Evolutionary conservation across 768 basidiomycete species (phyloP), one percentile per base, ranked within the genome.

Genomic region (Russula sp.): DNA sequence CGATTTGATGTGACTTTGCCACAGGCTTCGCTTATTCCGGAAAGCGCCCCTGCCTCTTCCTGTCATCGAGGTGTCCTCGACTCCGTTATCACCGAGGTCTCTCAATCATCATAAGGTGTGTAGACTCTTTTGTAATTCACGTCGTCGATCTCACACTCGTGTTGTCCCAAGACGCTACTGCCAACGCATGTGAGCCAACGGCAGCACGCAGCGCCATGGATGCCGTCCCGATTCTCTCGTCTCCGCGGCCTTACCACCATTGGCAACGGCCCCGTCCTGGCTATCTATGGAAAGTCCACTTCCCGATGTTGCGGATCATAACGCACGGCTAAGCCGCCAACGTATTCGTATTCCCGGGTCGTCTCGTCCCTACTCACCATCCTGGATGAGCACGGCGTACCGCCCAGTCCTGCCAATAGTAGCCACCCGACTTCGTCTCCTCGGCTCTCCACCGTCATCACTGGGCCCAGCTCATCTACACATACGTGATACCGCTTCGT

Each of bases 401-500:
- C 48, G 1, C 40, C 60, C 7, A 55, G 45, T 31, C 45, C 51
- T 14, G 51, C n/a, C 32, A 57, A 14, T 1, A 42, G 31, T 31
- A 4, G 14, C 2, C 42, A n/a, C 49, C 60, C 47, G 7, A 16
- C 54, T 6, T 52, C 65, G 5, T 68, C 67, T 9, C 67, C 67
- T 0, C 62, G 60, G 57, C 16, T 66, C 67, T 2, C 67, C 65
- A 7, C 65, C 65, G 0, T 39, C 58, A 0, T 63, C 65, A 3
- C 67, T 65, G 2, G 50, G 22, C 22, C 2, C 22, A 22, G 22
- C 22, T 22, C 22, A 22, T 22, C 22, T 2, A 22, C 22, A 22
- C 22, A 22, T 22, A 22, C 22, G 22, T 22, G 22, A 22, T 22
- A 22, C 22, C 22, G 22, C 22, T 22, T 22, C 2, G 22, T 22